Base-by-base conservation (phyloP, 768 basidiomycete species). In the Amanita exitialis region DNA sequence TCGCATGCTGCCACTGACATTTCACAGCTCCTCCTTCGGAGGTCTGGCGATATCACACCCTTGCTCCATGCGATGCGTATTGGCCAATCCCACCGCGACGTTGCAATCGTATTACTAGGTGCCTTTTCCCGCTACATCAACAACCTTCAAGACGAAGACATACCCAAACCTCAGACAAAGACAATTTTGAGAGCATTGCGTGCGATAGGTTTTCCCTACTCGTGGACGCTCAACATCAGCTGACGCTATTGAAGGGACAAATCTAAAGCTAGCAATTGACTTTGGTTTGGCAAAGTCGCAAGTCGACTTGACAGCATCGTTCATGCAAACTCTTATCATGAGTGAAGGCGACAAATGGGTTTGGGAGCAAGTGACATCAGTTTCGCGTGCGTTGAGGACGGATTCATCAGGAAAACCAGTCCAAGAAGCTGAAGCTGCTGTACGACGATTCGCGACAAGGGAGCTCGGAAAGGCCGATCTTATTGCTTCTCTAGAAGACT, bases 261-360 rank as follows among this genome's bases (percentile, higher is more conserved):
- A 94, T 62, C 77, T 98, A 49, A 94, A 95, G 63, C 76, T 92
- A 41, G 94, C 92, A 2, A 96, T 97, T 47, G 89, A 93, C 61
- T 84, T 84, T 57, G 90, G 90, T 16, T 74, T 95, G 37, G 78
- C 86, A 55, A 82, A 79, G 59, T 80, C 83, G 0, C 86, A 90
- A 62, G 86, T 80, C 54, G 84, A 90, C 59, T 75, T 98, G 41
- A 86, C 90, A 45, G 88, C 94, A 3, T 92, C 90, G 0, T 97
- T 94, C 66, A 71, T 98, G 59, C 94, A 98, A 68, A 91, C 91
- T 13, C 70, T 97, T 32, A 80, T 98, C 57, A 97, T 97, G 94
- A 91, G 88, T 51, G 93, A 96, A 71, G 94, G 94, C 13, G 89
- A 94, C 57, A 77, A 80, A 54, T 96, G 90, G 89, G 77, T 98